phyloP scores from a whole-genome alignment of 2,329 filamentous ascomycete genomes.

The Ciborinia camelliae region DNA sequence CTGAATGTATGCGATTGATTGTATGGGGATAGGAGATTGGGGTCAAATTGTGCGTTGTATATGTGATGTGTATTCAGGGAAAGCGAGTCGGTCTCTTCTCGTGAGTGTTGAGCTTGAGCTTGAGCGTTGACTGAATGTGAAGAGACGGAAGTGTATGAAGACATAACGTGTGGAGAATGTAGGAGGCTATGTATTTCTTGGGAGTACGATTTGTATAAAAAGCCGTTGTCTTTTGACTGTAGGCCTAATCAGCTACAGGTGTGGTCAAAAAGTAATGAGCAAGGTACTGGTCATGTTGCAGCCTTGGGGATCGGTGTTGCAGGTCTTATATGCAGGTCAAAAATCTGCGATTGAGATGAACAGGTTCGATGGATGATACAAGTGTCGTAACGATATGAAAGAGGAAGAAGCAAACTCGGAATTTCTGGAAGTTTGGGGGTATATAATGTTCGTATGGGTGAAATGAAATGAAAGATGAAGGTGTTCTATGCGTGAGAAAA shows the following conservation, averaged over 20 bases:
- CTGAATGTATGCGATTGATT: constrained; percentile 33
- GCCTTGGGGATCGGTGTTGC: constrained; percentile 25
- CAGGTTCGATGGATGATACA: constrained; percentile 21
- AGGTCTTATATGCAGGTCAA: constrained; percentile 7
- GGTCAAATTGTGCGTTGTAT: constrained; percentile 25
- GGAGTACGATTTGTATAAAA: constrained; percentile 26
- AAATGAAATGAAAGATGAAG: background rate
- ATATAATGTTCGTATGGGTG: background rate
- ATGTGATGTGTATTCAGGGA: constrained; percentile 28
- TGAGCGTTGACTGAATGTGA: constrained; percentile 28
- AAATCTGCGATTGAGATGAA: constrained; percentile 3
- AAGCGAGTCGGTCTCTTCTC: constrained; percentile 29
- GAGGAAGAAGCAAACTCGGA: background rate
- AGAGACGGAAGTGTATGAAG: constrained; percentile 33
- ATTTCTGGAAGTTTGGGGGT: background rate
- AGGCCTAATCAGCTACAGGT: constrained; percentile 25
- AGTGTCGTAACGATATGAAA: background rate
- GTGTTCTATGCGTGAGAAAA: background rate
- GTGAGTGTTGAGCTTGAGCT: constrained; percentile 27
- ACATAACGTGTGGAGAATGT: constrained; percentile 32
- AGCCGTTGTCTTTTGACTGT: constrained; percentile 19
- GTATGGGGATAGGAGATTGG: constrained; percentile 32
- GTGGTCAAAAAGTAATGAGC: constrained; percentile 28
- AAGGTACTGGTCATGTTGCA: constrained; percentile 33
- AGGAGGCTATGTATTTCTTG: constrained; percentile 34